A percentile compares a stretch with the other conserved stretches of the same genome.
Conservation (phyloP, 75 land plant genomes). For the Selaginella tamariscina region DNA sequence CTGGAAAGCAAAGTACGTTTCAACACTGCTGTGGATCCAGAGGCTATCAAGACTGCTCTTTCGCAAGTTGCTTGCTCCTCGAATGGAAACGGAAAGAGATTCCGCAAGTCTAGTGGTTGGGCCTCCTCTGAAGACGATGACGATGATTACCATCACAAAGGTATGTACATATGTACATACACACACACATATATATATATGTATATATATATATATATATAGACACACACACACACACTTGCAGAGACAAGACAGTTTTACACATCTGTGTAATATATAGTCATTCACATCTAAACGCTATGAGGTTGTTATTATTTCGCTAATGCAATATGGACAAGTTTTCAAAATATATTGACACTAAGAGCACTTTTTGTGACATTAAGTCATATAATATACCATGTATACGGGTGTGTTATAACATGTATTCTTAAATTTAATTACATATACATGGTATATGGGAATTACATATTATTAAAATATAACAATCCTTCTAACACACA, state of each 20-base stretch:
- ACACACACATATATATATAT: no score
- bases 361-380: not conserved
- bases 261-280: no score
- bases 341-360: not conserved
- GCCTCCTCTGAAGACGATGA: conserved; percentile 76
- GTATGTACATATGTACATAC: not conserved
- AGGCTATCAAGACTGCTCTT: conserved; percentile 55
- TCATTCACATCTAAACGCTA: no score
- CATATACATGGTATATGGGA: no score
- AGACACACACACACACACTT: no score
- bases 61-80: conserved; percentile 64
- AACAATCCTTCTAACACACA: no score
- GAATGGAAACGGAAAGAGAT: conserved; percentile 1
- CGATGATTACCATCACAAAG: conserved; percentile 20
- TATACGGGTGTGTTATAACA: no score
- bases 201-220: no score
- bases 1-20: conserved; percentile 34
- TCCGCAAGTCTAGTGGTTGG: conserved; percentile 47
- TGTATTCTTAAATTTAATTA: no score
- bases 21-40: conserved; percentile 44
- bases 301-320: not conserved
- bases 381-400: no score
- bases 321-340: not conserved
- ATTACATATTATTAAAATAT: no score
- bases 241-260: no score